phyloP scores from a whole-genome alignment of 108 stramenopile species.

The Fragilaria crotonensis region DNA sequence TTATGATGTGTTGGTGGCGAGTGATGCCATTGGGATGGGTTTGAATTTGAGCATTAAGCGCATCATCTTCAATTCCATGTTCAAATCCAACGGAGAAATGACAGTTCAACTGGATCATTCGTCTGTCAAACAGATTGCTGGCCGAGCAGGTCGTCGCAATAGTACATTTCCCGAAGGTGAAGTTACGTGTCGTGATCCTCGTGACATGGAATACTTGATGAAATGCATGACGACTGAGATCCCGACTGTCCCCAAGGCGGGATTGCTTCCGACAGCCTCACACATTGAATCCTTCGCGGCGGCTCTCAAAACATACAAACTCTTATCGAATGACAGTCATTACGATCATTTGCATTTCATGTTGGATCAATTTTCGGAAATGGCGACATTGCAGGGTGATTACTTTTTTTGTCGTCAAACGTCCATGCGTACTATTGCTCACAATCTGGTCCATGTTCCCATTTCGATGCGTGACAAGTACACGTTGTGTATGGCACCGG shows the following conservation, averaged over 20 bases:
- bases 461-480: slow-evolving; percentile 41
- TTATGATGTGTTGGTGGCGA: slow-evolving; percentile 90
- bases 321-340: neutral
- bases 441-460: slow-evolving; percentile 30
- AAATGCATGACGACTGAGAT: slow-evolving; percentile 53
- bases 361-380: slow-evolving; percentile 38
- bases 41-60: slow-evolving; percentile 89
- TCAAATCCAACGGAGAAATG: slow-evolving; percentile 53
- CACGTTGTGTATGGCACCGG: slow-evolving; percentile 51
- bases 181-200: slow-evolving; percentile 59
- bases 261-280: slow-evolving; percentile 46
- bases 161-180: slow-evolving; percentile 55
- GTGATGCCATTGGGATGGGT: slow-evolving; percentile 97
- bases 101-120: slow-evolving; percentile 47
- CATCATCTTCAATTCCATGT: slow-evolving; percentile 76
- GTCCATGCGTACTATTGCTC: slow-evolving; percentile 33
- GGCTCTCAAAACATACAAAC: slow-evolving; percentile 26
- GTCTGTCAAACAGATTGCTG: slow-evolving; percentile 83
- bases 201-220: slow-evolving; percentile 56
- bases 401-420: slow-evolving; percentile 60
- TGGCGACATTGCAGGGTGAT: slow-evolving; percentile 58
- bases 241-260: slow-evolving; percentile 50
- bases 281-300: slow-evolving; percentile 61
- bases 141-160: slow-evolving; percentile 86
- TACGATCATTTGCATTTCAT: slow-evolving; percentile 30